These are phyloP conservation scores for Flammula alnicola DNA, from an alignment of 1,284 basidiomycete species.

Conservation along the genomic window DNA sequence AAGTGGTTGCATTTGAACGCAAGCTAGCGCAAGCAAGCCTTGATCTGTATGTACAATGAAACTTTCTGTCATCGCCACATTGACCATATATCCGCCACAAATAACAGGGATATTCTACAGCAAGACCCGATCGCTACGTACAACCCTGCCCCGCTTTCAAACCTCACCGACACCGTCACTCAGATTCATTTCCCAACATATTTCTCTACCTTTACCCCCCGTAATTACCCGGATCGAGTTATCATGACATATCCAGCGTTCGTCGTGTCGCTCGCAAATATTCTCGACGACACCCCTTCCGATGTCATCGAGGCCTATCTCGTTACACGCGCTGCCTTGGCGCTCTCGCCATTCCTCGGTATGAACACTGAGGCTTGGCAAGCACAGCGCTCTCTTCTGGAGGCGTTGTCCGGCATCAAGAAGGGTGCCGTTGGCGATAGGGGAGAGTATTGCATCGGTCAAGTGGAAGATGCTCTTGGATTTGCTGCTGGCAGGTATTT, in stretches of 20 bases:
- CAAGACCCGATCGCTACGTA: slow-evolving; percentile 89
- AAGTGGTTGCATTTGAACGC: slow-evolving; percentile 83
- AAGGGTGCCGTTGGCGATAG: slow-evolving; percentile 86
- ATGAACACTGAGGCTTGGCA: slow-evolving; percentile 77
- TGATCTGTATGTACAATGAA: slow-evolving; percentile 61
- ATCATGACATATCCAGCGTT: slow-evolving; percentile 89
- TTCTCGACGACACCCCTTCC: slow-evolving; percentile 72
- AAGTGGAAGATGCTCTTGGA: slow-evolving; percentile 69
- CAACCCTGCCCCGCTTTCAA: slow-evolving; percentile 78
- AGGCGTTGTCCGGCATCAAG: slow-evolving; percentile 83
- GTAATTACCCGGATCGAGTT: slow-evolving; percentile 75
- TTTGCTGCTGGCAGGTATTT: slow-evolving; percentile 84
- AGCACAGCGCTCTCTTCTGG: slow-evolving; percentile 70
- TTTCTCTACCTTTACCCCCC: slow-evolving; percentile 83
- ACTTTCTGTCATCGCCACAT: slow-evolving; percentile 1
- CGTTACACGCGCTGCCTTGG: slow-evolving; percentile 68
- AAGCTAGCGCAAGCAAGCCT: slow-evolving; percentile 82
- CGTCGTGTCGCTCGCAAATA: slow-evolving; percentile 66
- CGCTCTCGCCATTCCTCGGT: slow-evolving; percentile 73
- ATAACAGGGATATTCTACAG: slow-evolving; percentile 64
- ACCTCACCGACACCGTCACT: slow-evolving; percentile 73
- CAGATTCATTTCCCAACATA: slow-evolving; percentile 86
- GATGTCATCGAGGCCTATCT: slow-evolving; percentile 90
- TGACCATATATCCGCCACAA: slow-evolving; percentile 6
- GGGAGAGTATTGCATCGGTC: slow-evolving; percentile 72